Conservation (phyloP, 2,329 filamentous ascomycete genomes). For the Dothideomycetes sp. region DNA sequence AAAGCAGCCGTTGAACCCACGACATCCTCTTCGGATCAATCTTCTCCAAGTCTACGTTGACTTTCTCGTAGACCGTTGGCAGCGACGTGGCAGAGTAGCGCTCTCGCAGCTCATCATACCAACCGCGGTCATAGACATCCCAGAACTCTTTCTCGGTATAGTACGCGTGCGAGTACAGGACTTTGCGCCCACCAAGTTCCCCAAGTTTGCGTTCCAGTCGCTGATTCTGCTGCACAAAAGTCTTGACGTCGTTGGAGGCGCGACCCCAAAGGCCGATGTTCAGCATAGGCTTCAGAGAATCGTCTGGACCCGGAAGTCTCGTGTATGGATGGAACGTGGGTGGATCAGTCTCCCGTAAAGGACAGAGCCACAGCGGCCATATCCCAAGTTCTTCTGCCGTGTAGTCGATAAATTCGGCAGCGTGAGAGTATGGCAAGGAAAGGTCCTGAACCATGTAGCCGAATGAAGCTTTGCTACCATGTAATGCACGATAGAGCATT, state of each 20-base stretch:
- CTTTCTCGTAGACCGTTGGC: slow-evolving; percentile 3
- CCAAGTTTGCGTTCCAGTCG: too few relatives aligned
- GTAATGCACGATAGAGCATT: slow-evolving; percentile 54
- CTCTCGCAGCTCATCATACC: slow-evolving; percentile 48
- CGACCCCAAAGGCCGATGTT: slow-evolving; percentile 55
- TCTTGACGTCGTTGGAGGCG: slow-evolving; percentile 38
- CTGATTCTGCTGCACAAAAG: slow-evolving; percentile 46
- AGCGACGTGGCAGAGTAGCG: slow-evolving; percentile 28
- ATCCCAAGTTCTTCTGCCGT: slow-evolving; percentile 28
- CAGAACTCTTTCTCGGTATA: slow-evolving; percentile 60
- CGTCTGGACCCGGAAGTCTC: too few relatives aligned
- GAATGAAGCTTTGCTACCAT: slow-evolving; percentile 48
- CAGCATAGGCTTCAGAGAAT: slow-evolving; percentile 19
- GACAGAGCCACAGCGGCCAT: slow-evolving; percentile 39
- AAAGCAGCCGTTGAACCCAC: not conserved
- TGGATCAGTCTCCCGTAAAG: slow-evolving; percentile 16
- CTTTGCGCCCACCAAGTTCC: slow-evolving; percentile 57
- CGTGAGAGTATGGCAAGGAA: slow-evolving; percentile 31
- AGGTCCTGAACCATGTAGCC: slow-evolving; percentile 57
- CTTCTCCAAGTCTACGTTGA: not conserved
- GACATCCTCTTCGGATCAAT: not conserved
- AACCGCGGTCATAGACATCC: slow-evolving; percentile 47
- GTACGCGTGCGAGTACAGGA: slow-evolving; percentile 59
- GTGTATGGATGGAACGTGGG: slow-evolving; percentile 5
- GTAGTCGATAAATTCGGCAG: slow-evolving; percentile 31